A percentile compares a stretch with the other conserved stretches of the same genome.
Conservation (phyloP, 441 rosid species). For the Jatropha podagrica region DNA sequence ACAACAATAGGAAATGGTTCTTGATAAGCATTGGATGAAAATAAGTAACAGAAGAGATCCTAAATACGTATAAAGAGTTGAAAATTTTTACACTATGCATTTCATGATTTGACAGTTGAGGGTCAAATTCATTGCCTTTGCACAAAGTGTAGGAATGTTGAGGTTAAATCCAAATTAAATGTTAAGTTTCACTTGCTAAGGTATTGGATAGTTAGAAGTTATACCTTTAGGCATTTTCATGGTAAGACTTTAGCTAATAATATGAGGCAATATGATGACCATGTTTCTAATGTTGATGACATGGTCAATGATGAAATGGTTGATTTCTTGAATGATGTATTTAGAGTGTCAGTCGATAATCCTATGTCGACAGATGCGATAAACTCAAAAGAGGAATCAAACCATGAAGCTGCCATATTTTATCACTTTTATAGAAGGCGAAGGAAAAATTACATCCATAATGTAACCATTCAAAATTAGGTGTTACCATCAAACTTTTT, state of each 20-base stretch:
- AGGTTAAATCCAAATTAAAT: background rate
- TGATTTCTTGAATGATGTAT: too few relatives aligned
- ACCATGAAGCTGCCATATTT: background rate
- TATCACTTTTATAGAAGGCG: background rate
- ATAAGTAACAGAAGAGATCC: background rate
- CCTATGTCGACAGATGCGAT: too few relatives aligned
- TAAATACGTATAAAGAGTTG: background rate
- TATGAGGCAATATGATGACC: background rate
- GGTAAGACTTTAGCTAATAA: background rate
- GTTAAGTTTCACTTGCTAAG: background rate
- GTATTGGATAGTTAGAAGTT: background rate
- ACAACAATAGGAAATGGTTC: too few relatives aligned
- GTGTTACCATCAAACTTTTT: too few relatives aligned
- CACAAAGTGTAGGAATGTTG: background rate
- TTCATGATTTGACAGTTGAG: background rate
- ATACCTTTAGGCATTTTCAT: background rate
- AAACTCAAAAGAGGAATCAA: background rate
- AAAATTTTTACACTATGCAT: background rate
- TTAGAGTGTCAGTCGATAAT: too few relatives aligned
- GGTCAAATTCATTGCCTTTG: background rate
- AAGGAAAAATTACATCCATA: background rate
- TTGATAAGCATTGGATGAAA: background rate
- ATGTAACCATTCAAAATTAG: background rate
- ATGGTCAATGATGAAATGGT: too few relatives aligned
- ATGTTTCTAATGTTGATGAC: background rate